Base-by-base conservation (phyloP, 1,284 basidiomycete species). In the Cutaneotrichosporon mucoides region DNA sequence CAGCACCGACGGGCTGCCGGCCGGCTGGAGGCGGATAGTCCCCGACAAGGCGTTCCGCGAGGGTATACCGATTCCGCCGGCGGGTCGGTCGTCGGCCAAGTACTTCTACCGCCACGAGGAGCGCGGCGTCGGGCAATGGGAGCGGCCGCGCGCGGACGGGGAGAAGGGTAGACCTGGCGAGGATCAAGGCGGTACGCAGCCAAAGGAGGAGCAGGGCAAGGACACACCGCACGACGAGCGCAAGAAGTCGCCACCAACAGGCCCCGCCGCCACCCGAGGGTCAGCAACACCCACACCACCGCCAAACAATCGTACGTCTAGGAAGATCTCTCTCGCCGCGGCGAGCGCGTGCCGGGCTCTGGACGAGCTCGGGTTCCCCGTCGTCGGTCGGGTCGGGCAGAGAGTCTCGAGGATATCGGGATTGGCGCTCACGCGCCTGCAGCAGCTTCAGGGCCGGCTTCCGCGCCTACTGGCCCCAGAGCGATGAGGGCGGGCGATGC, bases 31-130 rank as follows among this genome's bases (percentile, higher is more conserved):
- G 5, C 34, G 46, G 12, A 48, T 48, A 48, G 46, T 48, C 11
- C 46, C 46, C 6, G 46, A 48, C 46, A 48, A 48, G 33, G 46
- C 46, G 46, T 48, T 48, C 46, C 46, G 46, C 11, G 46, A 48
- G 34, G 46, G 46, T 6, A 34, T 48, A 12, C 34, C 11, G 34
- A 48, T 48, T 9, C 46, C 46, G 4, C 5, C 46, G 10, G 34
- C 10, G 12, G 6, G 46, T 34, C 11, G 46, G 46, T 10, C 46
- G 33, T 24, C 24, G 46, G 46, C 11, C 46, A 33, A 5, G 24
- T 48, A 48, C 5, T 48, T 48, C 46, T 48, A 36, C 11, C 46
- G 33, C 1, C 46, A 48, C 13, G 46, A 48, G 34, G 46, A 36
- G 34, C 34, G 33, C 33, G 46, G 34, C 3, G 46, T 36, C 3